Conservation (phyloP, 305 asterid genomes). For the Salvia sclarea region DNA sequence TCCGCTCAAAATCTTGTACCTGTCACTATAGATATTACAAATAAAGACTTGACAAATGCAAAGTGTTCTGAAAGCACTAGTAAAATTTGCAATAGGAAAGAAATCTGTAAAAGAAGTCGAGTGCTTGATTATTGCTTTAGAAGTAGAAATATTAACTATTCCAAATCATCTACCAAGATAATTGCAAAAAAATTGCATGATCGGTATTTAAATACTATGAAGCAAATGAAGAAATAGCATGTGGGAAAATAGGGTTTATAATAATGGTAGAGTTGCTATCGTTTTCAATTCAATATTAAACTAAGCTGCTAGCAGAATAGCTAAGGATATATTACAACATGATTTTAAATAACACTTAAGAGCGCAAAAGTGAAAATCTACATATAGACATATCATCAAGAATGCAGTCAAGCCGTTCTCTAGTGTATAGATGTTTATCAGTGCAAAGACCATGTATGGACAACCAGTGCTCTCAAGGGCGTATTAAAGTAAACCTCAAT, state of each 20-base stretch:
- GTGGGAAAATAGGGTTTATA: background rate
- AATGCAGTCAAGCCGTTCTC: constrained; percentile 11
- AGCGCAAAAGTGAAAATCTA: constrained; percentile 1
- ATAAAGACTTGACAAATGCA: constrained; percentile 48
- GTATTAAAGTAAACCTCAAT: background rate
- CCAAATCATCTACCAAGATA: constrained; percentile 5
- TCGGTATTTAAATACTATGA: background rate
- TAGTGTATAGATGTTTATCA: constrained; percentile 5
- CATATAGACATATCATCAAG: background rate
- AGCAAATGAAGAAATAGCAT: constrained; percentile 6
- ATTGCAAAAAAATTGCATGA: constrained; percentile 3
- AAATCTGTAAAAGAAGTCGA: constrained; percentile 12
- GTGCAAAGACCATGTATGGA: constrained; percentile 7
- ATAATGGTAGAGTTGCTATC: background rate
- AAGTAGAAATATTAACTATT: constrained; percentile 8
- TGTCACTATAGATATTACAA: constrained; percentile 80
- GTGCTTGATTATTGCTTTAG: constrained; percentile 6
- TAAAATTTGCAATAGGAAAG: constrained; percentile 7
- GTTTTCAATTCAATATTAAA: background rate
- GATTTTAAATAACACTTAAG: background rate
- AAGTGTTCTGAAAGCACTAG: constrained; percentile 23
- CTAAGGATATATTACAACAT: background rate
- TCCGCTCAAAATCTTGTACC: constrained; percentile 95
- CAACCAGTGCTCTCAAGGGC: constrained; percentile 13
- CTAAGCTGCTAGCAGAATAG: background rate